Conservation (phyloP, 805 yeast species). For the Cephaloascus albidus region DNA sequence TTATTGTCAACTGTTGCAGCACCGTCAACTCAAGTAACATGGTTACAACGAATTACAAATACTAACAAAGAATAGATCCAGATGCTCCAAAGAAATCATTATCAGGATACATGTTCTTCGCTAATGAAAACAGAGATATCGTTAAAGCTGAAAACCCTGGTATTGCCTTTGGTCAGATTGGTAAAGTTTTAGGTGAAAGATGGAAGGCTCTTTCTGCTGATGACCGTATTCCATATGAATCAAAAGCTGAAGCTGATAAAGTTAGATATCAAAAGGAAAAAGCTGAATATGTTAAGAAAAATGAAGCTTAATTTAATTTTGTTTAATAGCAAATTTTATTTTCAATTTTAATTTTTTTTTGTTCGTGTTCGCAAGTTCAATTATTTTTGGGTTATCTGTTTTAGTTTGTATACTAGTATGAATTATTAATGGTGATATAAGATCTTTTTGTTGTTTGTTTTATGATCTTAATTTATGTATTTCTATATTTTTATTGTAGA, state of each 20-base stretch:
- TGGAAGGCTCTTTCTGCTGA: conserved; percentile 88
- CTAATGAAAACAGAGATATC: conserved; percentile 93
- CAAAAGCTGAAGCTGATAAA: conserved; percentile 92
- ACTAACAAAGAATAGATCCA: conserved; percentile 49
- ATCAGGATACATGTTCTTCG: conserved; percentile 98
- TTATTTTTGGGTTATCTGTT: not conserved
- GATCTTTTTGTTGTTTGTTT: not conserved
- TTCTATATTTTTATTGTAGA: too few relatives aligned
- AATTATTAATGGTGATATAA: too few relatives aligned
- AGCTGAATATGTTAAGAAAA: conserved; percentile 62
- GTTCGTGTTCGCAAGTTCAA: not conserved
- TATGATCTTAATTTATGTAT: not conserved
- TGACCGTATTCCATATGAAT: conserved; percentile 84
- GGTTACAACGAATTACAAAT: too few relatives aligned
- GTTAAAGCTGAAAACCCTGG: conserved; percentile 97
- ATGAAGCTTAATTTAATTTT: conserved; percentile 4
- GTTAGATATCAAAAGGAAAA: conserved; percentile 96
- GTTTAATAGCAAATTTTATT: not conserved
- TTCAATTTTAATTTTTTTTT: not conserved
- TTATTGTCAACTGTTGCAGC: too few relatives aligned
- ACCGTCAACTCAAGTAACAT: too few relatives aligned
- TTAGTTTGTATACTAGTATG: not conserved
- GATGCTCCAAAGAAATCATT: conserved; percentile 98
- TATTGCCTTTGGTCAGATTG: conserved; percentile 90
- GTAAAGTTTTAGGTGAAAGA: conserved; percentile 88